Percentiles rank a stretch among this genome's conserved stretches.
Evolutionary conservation across 202 grass and related monocot species (phyloP).

Genomic region (Hordeum pubiflorum): DNA sequence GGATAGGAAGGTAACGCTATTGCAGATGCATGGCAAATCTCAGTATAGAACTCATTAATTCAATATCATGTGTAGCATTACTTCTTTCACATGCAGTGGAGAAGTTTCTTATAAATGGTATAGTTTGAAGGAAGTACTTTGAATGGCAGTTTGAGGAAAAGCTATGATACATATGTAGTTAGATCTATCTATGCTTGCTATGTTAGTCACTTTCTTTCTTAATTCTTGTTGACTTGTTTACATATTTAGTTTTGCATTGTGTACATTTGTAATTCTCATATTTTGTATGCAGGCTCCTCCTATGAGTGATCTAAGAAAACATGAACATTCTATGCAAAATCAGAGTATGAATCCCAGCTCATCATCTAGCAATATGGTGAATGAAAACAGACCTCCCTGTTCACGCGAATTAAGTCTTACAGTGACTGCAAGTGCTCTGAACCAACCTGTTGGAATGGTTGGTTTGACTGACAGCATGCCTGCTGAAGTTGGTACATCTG

Average conservation of each 20-base stretch:
- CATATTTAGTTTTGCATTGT: conserved; percentile 4
- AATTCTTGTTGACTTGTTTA: not conserved
- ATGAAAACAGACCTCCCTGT: conserved; percentile 36
- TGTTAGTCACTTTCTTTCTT: not conserved
- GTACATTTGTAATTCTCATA: conserved; percentile 8
- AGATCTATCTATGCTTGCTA: not conserved
- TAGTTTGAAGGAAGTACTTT: not conserved
- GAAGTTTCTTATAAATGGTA: not conserved
- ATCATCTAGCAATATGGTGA: conserved; percentile 40
- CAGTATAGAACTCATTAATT: not conserved
- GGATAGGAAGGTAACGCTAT: not conserved
- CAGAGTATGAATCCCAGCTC: conserved; percentile 35
- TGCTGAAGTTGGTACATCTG: conserved; percentile 47
- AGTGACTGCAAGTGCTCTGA: conserved; percentile 31
- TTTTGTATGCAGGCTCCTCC: conserved; percentile 52
- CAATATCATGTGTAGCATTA: not conserved
- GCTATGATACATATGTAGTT: not conserved
- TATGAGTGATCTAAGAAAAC: conserved; percentile 32
- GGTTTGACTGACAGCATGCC: conserved; percentile 30
- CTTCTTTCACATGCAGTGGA: not conserved
- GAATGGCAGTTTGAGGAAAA: not conserved
- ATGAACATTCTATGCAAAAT: conserved; percentile 45
- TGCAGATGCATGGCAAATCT: not conserved
- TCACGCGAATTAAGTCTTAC: conserved; percentile 32
- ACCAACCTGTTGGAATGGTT: conserved; percentile 45